These are phyloP conservation scores for Babesia ovis DNA, from an alignment of 169 alveolate species.

Conservation along the genomic window DNA sequence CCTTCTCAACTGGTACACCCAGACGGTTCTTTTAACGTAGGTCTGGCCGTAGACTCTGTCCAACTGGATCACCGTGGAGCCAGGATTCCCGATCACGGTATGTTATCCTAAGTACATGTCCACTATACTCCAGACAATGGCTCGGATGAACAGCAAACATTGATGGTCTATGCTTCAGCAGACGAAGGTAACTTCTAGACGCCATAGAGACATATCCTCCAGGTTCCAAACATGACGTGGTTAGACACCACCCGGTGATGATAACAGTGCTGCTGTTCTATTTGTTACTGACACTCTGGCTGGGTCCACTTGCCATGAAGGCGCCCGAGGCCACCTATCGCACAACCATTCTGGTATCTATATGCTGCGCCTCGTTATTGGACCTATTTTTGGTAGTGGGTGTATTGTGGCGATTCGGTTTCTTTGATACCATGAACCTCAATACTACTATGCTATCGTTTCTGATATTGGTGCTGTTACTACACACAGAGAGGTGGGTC, in stretches of 20 bases:
- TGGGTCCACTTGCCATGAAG: slow-evolving; percentile 22
- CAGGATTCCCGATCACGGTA: not conserved
- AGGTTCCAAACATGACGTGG: slow-evolving; percentile 6
- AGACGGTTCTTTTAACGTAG: slow-evolving; percentile 57
- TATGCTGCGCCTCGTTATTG: not conserved
- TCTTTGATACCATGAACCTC: slow-evolving; percentile 1
- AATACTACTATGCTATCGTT: slow-evolving; percentile 8
- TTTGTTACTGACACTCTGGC: slow-evolving; percentile 11
- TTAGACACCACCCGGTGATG: slow-evolving; percentile 18
- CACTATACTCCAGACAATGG: not conserved
- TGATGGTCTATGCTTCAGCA: slow-evolving; percentile 58
- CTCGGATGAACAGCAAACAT: slow-evolving; percentile 34
- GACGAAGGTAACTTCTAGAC: slow-evolving; percentile 13
- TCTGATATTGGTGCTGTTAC: not conserved
- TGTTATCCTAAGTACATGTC: not conserved
- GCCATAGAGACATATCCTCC: not conserved
- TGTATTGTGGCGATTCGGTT: not conserved
- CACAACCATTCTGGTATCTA: slow-evolving; percentile 24
- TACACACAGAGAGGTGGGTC: slow-evolving; percentile 24
- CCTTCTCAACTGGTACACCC: slow-evolving; percentile 68
- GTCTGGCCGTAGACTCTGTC: slow-evolving; percentile 51
- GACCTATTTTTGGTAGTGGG: not conserved
- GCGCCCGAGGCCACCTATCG: slow-evolving; percentile 37
- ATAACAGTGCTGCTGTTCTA: slow-evolving; percentile 10
- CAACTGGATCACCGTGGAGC: slow-evolving; percentile 21